phyloP scores from a whole-genome alignment of 805 yeast species.

The Candida saitoana region DNA sequence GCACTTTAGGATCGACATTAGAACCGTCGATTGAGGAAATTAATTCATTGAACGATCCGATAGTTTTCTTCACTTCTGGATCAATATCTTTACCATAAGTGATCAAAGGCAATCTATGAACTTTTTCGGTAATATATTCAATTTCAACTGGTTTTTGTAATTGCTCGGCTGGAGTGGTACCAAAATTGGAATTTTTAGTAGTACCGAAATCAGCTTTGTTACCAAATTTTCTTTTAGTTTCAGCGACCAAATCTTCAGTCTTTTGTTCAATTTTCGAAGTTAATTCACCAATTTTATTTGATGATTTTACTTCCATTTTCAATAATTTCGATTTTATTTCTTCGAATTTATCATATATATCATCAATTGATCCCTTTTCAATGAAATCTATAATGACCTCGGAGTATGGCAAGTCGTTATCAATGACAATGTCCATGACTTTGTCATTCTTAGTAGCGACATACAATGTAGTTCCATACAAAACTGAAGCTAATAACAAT shows the following conservation, averaged over 20 bases:
- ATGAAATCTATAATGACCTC: conserved; percentile 37
- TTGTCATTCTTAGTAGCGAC: conserved; percentile 41
- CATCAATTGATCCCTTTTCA: conserved; percentile 33
- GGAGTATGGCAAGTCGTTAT: conserved; percentile 39
- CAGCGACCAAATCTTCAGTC: conserved; percentile 32
- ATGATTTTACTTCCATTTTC: conserved; percentile 26
- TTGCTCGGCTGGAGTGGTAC: conserved; percentile 36
- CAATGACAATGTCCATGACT: conserved; percentile 43
- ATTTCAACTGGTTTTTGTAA: conserved; percentile 38
- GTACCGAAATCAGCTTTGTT: conserved; percentile 1
- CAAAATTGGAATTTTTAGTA: conserved; percentile 1
- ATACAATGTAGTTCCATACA: conserved; percentile 37
- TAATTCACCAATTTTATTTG: conserved; percentile 27
- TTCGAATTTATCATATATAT: conserved; percentile 19
- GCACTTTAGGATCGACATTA: conserved; percentile 21
- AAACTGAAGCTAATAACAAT: conserved; percentile 22
- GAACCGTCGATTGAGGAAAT: conserved; percentile 32
- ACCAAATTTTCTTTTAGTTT: conserved; percentile 31
- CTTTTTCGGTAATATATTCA: conserved; percentile 28
- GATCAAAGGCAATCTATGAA: conserved; percentile 32
- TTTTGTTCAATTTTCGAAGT: conserved; percentile 29
- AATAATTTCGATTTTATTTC: conserved; percentile 14
- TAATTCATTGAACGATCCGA: conserved; percentile 37
- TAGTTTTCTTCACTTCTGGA: conserved; percentile 26
- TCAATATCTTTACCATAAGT: conserved; percentile 19